Percentiles rank a stretch among this genome's conserved stretches.
phyloP scores from a whole-genome alignment of 768 basidiomycete species.

The Terana coerulea region DNA sequence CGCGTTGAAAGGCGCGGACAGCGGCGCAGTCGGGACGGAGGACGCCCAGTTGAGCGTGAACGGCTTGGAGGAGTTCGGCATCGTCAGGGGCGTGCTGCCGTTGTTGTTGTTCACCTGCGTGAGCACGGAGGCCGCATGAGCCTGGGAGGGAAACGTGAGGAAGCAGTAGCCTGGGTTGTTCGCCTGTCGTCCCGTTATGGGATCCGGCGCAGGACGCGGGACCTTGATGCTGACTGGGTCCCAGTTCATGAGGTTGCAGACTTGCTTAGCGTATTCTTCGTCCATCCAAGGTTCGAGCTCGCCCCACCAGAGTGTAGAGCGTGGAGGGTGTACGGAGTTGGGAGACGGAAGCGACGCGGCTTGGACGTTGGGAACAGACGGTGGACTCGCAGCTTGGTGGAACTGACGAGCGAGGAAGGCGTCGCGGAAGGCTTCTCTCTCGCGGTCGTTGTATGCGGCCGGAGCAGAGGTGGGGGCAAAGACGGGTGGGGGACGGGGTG shows the following conservation, averaged over 20 bases:
- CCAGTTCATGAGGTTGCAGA: slow-evolving; percentile 86
- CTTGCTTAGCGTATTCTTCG: slow-evolving; percentile 89
- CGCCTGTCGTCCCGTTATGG: slow-evolving; percentile 54
- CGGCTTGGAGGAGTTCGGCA: slow-evolving; percentile 85
- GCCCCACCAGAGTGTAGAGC: slow-evolving; percentile 78
- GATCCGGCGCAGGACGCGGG: slow-evolving; percentile 57
- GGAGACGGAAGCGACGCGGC: slow-evolving; percentile 25
- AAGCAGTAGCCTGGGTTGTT: slow-evolving; percentile 90
- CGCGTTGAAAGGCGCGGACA: slow-evolving; percentile 31
- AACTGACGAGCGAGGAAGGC: slow-evolving; percentile 16
- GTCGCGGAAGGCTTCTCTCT: slow-evolving; percentile 19
- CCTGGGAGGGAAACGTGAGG: slow-evolving; percentile 75
- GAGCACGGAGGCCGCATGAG: slow-evolving; percentile 67
- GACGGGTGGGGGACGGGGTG: slow-evolving; percentile 22
- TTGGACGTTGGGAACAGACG: slow-evolving; percentile 23
- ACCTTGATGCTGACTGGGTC: slow-evolving; percentile 72
- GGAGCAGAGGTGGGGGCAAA: slow-evolving; percentile 16
- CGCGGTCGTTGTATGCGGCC: slow-evolving; percentile 16
- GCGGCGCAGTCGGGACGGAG: slow-evolving; percentile 33
- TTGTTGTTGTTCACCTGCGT: slow-evolving; percentile 53
- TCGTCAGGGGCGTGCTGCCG: slow-evolving; percentile 43
- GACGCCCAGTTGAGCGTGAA: slow-evolving; percentile 82
- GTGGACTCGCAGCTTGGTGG: slow-evolving; percentile 22
- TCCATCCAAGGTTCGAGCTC: slow-evolving; percentile 97
- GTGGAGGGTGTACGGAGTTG: slow-evolving; percentile 21